These are phyloP conservation scores for cucumber (Cucumis sativus) DNA, from an alignment of 306 rosid genomes.

Conservation along the genomic window Cucumber_9930_V3 NC_026661.2:1985001-1985500, in stretches of 20 bases:
- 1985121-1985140: not conserved
- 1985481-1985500: conserved; percentile 38
- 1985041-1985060: not conserved
- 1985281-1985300: conserved; percentile 29
- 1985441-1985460: conserved; percentile 35
- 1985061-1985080: not conserved
- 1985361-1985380: conserved; percentile 17
- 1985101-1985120: not conserved
- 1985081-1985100: not conserved
- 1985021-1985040: not conserved
- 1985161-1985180: not conserved
- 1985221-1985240: conserved; percentile 27
- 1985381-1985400: conserved; percentile 29
- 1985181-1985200: not conserved
- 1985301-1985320: conserved; percentile 27
- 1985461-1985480: conserved; percentile 26
- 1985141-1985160: not conserved
- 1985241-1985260: conserved; percentile 22
- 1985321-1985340: conserved; percentile 27
- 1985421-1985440: conserved; percentile 28
- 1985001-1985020: not conserved
- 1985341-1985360: conserved; percentile 33
- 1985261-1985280: conserved; percentile 16
- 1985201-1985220: conserved; percentile 20
- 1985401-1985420: conserved; percentile 35